Evolutionary conservation across 2,329 filamentous ascomycete species (phyloP).

Genomic region (Epichloe festucae): DNA sequence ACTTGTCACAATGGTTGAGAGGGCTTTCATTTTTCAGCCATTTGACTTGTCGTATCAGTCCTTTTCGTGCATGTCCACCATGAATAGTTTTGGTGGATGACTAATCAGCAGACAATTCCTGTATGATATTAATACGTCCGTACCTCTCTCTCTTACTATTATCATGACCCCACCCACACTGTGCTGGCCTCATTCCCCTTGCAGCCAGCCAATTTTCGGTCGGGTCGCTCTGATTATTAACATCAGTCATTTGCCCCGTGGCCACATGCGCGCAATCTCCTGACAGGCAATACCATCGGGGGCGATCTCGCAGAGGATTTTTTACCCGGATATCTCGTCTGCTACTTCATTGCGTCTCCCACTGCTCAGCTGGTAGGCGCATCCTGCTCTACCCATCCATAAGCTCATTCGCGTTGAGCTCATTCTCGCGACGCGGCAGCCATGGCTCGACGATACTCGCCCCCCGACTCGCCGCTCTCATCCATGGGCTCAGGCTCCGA

Average conservation of each 20-base stretch:
- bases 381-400: background rate
- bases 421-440: slow-evolving; percentile 11
- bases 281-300: background rate
- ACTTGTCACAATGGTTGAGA: too few species aligned
- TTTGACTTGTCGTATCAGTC: too few species aligned
- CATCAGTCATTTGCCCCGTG: background rate
- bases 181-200: slow-evolving; percentile 1
- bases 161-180: background rate
- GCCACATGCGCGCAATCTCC: background rate
- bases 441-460: slow-evolving; percentile 25
- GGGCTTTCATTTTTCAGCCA: too few species aligned
- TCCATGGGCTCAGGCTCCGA: slow-evolving; percentile 31
- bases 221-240: background rate
- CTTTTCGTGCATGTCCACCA: too few species aligned
- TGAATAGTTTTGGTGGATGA: too few species aligned
- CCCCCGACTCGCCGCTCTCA: slow-evolving; percentile 34
- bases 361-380: background rate
- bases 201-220: background rate
- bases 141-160: too few species aligned
- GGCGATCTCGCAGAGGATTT: background rate
- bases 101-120: too few species aligned
- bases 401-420: background rate
- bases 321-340: background rate
- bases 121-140: too few species aligned
- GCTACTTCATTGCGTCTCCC: background rate